Base-by-base conservation (phyloP, 192 early-diverging fungal species). In the Entomortierella chlamydospora region DNA sequence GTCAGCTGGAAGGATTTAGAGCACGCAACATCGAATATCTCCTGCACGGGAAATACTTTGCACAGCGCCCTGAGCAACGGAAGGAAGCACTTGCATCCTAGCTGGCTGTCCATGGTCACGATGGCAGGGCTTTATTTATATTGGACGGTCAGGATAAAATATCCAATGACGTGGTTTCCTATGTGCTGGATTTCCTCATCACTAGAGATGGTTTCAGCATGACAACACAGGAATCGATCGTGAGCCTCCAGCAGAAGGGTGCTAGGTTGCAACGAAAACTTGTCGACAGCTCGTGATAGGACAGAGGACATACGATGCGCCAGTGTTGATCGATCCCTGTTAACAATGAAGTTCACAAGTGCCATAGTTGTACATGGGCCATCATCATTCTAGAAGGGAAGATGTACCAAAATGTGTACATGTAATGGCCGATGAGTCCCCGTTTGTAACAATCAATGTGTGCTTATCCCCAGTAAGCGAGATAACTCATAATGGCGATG, bases 91-190 rank as follows among this genome's bases (percentile, higher is more conserved):
- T 41, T 6, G 39, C 13, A 41, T 13, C 18, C 26, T 49, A 42
- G 6, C 50, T 61, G 23, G 20, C 4, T 2, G 18, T 4, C 4
- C 2, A 18, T 47, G 59, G 41, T 47, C n/a, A 61, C 11, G 26
- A 49, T 28, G 68, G 57, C 50, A 70, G 37, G 30, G 51, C 53
- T 11, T 50, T 70, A 10, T 70, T 70, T 34, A 54, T 70, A 42
- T 43, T 70, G 39, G 68, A 70, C 51, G 68, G 68, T 37, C 51
- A 61, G 37, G 68, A 70, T n/a, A 58, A 70, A 37, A 43, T 70
- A 22, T 5, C n/a, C n/a, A n/a, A 47, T 47, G 5, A 47, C 15
- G 15, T 47, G 12, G 15, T 20, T 47, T 47, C 45, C 45, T 47
- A 47, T 47, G 3, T 47, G 4, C 45, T 47, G 45, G 45, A 20